Evolutionary conservation across 495 filamentous ascomycete species (phyloP).

Genomic region (Chaetomium fimeti): DNA sequence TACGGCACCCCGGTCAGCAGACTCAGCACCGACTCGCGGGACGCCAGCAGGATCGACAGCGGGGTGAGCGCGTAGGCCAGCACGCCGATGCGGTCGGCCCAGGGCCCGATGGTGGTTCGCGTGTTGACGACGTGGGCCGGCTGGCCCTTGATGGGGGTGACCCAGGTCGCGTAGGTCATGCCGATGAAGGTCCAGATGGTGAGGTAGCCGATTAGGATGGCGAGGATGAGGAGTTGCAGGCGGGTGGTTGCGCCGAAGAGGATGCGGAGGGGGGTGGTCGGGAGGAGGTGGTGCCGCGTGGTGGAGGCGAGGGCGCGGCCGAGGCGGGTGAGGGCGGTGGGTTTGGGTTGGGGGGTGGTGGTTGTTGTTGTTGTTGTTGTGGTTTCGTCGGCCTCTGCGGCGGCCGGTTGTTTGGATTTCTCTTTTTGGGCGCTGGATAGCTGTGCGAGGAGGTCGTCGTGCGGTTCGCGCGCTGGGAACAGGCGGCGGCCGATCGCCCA

Average conservation of each 20-base stretch:
- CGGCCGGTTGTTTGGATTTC: neutral
- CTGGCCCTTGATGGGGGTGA: conserved; percentile 54
- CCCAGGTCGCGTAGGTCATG: conserved; percentile 58
- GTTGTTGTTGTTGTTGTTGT: neutral
- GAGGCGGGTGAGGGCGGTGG: conserved; percentile 41
- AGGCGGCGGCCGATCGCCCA: conserved; percentile 44
- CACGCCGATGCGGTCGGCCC: conserved; percentile 60
- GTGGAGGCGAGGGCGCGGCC: conserved; percentile 28
- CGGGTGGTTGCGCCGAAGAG: conserved; percentile 45
- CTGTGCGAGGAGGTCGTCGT: conserved; percentile 20
- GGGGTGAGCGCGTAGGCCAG: conserved; percentile 67
- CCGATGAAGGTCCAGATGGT: conserved; percentile 63
- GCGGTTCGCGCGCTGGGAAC: conserved; percentile 29
- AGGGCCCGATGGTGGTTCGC: conserved; percentile 58
- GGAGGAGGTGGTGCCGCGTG: conserved; percentile 49
- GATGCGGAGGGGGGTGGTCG: conserved; percentile 32
- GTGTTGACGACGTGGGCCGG: conserved; percentile 50
- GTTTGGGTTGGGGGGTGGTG: conserved; percentile 7
- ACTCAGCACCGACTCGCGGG: conserved; percentile 59
- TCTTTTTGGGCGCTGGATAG: neutral
- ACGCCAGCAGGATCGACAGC: conserved; percentile 58
- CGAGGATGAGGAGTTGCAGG: conserved; percentile 44
- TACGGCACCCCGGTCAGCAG: conserved; percentile 64
- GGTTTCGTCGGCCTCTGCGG: no score
- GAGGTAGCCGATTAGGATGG: conserved; percentile 52